Evolutionary conservation across 73 alveolate species (phyloP), one percentile per base, ranked within the genome.

Genomic region (Paramecium primaurelia): DNA sequence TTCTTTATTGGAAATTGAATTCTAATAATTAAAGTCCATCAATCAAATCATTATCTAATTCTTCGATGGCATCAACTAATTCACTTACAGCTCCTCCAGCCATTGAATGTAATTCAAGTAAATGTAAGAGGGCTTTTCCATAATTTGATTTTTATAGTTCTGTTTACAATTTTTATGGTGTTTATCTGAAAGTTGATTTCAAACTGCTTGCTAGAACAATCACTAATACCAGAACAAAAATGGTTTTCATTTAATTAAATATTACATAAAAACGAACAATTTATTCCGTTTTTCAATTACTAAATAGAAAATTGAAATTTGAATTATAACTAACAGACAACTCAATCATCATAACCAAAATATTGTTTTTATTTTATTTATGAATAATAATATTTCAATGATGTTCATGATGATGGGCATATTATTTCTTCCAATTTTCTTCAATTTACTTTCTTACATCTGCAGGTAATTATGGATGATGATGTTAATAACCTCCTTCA

Each of bases 401-500:
- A 8, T 80, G 91, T 45, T 36, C 91, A 47, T 80, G 91, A 42
- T 80, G 84, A 64, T 64, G 84, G 47, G 84, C 91, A 28, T 45
- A 80, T 47, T 80, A 32, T 25, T 80, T 45, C 58, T 80, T 80
- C 91, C 91, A 80, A 32, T 80, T 64, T 32, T 20, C 64, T 80
- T 80, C 91, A 8, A 80, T 44, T 44, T 80, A 32, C 12, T 80
- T 44, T 44, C 91, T 80, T 16, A 80, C 91, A 71, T 69, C 88
- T 42, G 71, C 44, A 32, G 94, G 92, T 45, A 83, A 64, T 89
- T 89, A 54, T 32, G 94, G 54, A 47, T 89, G 80, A 73, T 89
- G 88, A 49, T 89, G 94, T 89, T 83, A 6, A 42, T 80, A 80
- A 9, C 88, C 94, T 40, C 75, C 71, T 47, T 89, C 94, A 71